Evolutionary conservation across 148 eudicot species (phyloP), one percentile per base, ranked within the genome.

Genomic region (Rhododendron williamsianum): DNA sequence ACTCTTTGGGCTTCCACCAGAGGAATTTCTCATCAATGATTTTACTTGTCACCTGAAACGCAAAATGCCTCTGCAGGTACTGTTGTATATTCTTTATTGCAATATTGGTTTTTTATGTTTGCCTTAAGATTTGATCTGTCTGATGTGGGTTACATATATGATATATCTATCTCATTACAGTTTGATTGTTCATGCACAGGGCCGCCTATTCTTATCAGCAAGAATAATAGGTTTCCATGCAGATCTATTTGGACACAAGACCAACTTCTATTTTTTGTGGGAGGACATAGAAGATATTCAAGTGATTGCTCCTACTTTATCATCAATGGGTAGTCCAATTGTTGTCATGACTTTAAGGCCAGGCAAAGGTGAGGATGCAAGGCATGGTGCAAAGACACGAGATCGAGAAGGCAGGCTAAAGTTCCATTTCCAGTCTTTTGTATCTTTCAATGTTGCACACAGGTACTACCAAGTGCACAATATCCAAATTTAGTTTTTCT

Each of bases 291-390:
- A 97, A 88, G 98, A 92, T 81, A 92, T 97, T 89, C 94, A 94
- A 89, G 95, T 97, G 46, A 87, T 90, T 82, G 86, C 98, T 84
- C 95, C 99, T 58, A 93, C 95, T 85, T 89, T 97, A 80, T 92
- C 98, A 84, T 97, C 99, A 65, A 95, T 97, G 95, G 99, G 98
- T 33, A 97, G 99, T 89, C 98, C 99, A 54, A 94, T 92, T 81
- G 87, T 97, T 82, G 90, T 93, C 87, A 92, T 97, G 88, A 97
- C 98, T 82, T 91, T 97, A 82, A 90, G 94, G 46, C 96, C 93
- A 46, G 98, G 98, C 65, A 93, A 91, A 92, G 99, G 98, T 84
- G 85, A 88, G 82, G 98, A 97, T 92, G 99, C 98, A 88, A 92
- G 89, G 84, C 98, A 94, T 90, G 98, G 98, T 86, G 99, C 99